Conservation (phyloP, 345 rosid genomes). For the Hibiscus mutabilis region DNA sequence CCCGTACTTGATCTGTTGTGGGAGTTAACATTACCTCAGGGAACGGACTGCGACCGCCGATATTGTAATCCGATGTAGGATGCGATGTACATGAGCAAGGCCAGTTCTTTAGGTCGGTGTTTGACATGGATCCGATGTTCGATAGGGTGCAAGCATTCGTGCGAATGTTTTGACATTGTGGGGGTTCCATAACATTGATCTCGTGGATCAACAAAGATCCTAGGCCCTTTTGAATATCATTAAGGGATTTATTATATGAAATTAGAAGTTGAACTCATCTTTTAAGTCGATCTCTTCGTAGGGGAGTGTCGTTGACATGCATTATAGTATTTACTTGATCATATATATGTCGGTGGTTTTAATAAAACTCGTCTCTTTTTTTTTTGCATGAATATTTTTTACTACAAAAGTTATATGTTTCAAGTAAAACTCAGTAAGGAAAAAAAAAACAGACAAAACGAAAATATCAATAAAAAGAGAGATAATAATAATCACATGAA, state of each 20-base stretch:
- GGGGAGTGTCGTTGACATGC: too few species aligned
- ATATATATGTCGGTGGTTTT: too few species aligned
- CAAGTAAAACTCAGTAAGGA: too few species aligned
- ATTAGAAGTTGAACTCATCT: too few species aligned
- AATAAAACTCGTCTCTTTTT: too few species aligned
- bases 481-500: too few species aligned
- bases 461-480: too few species aligned
- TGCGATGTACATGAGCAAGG: conserved; percentile 11
- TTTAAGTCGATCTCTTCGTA: too few species aligned
- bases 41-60: conserved; percentile 32
- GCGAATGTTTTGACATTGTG: conserved; percentile 1
- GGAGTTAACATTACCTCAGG: conserved; percentile 32
- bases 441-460: too few species aligned
- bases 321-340: too few species aligned
- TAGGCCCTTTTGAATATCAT: not conserved
- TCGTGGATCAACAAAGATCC: conserved; percentile 12
- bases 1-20: conserved; percentile 25
- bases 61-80: conserved; percentile 29
- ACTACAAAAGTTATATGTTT: too few species aligned
- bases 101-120: conserved; percentile 13
- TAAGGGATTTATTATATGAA: not conserved
- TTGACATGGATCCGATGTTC: conserved; percentile 17
- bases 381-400: too few species aligned
- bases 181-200: conserved; percentile 20
- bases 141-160: conserved; percentile 26